Conservation (phyloP, 441 rosid species). For the Jatropha podagrica region DNA sequence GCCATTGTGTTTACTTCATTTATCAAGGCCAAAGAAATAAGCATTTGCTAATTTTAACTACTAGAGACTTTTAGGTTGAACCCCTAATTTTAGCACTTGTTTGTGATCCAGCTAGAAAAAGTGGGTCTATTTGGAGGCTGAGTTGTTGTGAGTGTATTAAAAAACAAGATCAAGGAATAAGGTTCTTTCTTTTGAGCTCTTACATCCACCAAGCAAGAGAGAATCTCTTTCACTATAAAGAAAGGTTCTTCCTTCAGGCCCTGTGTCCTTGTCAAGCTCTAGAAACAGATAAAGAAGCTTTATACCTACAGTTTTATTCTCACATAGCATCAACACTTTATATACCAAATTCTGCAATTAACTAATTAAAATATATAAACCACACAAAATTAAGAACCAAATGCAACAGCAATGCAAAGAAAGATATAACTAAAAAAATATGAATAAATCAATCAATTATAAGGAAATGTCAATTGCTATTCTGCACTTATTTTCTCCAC, state of each 20-base stretch:
- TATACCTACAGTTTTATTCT: constrained; percentile 14
- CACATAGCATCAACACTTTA: not conserved
- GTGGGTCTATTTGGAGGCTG: constrained; percentile 1
- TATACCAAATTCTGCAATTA: not conserved
- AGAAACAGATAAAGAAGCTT: constrained; percentile 16
- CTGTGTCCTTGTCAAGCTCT: constrained; percentile 10
- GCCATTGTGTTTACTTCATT: not conserved
- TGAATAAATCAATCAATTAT: not conserved
- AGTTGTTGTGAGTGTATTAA: not conserved
- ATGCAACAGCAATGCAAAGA: not conserved
- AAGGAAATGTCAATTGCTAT: not conserved
- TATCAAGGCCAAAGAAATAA: not conserved
- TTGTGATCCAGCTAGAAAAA: constrained; percentile 17
- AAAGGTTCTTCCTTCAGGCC: constrained; percentile 23
- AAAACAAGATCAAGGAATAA: constrained; percentile 27
- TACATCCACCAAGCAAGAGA: constrained; percentile 14
- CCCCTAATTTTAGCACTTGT: not conserved
- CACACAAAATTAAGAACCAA: no score
- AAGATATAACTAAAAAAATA: not conserved
- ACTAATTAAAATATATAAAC: not conserved
- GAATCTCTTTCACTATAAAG: constrained; percentile 32
- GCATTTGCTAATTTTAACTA: not conserved
- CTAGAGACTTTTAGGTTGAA: not conserved
- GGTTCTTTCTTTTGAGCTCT: constrained; percentile 30
- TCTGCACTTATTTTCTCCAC: not conserved